Conservation (phyloP, 306 rosid species). For the Hippophae tibetana region DNA sequence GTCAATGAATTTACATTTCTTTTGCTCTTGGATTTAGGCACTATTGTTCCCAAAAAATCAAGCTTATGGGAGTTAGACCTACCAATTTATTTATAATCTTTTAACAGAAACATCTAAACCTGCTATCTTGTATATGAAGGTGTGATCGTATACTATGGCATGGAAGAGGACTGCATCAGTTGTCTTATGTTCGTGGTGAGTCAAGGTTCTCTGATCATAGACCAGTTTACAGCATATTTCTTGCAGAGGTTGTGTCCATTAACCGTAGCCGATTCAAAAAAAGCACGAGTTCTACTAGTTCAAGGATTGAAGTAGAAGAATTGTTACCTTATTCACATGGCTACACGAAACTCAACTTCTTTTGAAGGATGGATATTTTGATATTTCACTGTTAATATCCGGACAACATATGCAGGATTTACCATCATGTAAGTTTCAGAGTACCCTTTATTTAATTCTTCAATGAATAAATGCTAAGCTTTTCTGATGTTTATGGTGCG, state of each 20-base stretch:
- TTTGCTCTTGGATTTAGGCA: no score
- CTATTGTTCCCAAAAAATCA: no score
- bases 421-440: conserved; percentile 8
- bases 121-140: conserved; percentile 43
- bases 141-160: conserved; percentile 92
- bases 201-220: conserved; percentile 95
- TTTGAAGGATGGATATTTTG: conserved; percentile 28
- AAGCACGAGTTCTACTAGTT: conserved; percentile 75
- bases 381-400: conserved; percentile 12
- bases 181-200: conserved; percentile 92
- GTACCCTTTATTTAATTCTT: no score
- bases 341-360: conserved; percentile 44
- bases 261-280: conserved; percentile 58
- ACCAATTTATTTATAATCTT: neutral
- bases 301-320: conserved; percentile 89
- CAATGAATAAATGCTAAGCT: no score
- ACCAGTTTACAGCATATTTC: conserved; percentile 73
- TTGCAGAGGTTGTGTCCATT: conserved; percentile 73
- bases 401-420: conserved; percentile 20
- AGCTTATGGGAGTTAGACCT: no score
- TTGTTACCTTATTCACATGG: conserved; percentile 55
- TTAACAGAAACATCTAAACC: conserved; percentile 11
- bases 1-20: no score
- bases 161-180: conserved; percentile 77
- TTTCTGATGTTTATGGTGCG: no score